Evolutionary conservation across 352 stramenopile species (phyloP), one percentile per base, ranked within the genome.

Genomic region (Pythium guiyangense): DNA sequence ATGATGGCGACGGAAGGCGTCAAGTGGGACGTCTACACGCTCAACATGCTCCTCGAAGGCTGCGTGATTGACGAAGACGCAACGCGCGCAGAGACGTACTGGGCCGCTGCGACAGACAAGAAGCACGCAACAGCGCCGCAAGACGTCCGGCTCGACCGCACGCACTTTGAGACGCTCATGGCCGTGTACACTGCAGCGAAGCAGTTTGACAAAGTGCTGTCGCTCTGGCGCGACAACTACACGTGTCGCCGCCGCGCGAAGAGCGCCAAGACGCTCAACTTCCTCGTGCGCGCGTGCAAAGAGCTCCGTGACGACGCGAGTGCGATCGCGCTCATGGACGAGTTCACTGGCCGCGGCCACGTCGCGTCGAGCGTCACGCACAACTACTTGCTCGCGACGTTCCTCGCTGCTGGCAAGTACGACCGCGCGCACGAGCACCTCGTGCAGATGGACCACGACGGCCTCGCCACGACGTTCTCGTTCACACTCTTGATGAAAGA

Each of bases 401-500:
- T 84, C 48, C 52, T 95, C 4, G 64, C 77, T 35, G 78, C 77
- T 8, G 67, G 77, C 49, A 86, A 93, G 51, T 73, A 71, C 40
- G 20, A 47, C 14, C 64, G 59, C 15, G 83, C 85, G 18, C 70
- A 62, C 34, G 63, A 59, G 54, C 71, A 91, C 53, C 59, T 93
- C 18, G 15, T 60, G 15, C 39, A 74, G 37, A 88, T 87, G 62
- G 58, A 55, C 10, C 57, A 73, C 25, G 64, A 79, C 34, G 67
- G 67, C 0, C 49, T 86, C 17, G 70, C 60, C 27, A 90, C 83
- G 9, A 84, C 79, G 17, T 92, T 89, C 50, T 76, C 71, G 43
- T 92, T 92, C 61, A 90, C 82, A 37, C 51, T 68, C 9, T 49
- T 93, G 27, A 88, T 95, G 70, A 88, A 88, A 57, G 74, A 92